phyloP scores from a whole-genome alignment of 2,329 filamentous ascomycete genomes.

The Chrysoporthe austroafricana region DNA sequence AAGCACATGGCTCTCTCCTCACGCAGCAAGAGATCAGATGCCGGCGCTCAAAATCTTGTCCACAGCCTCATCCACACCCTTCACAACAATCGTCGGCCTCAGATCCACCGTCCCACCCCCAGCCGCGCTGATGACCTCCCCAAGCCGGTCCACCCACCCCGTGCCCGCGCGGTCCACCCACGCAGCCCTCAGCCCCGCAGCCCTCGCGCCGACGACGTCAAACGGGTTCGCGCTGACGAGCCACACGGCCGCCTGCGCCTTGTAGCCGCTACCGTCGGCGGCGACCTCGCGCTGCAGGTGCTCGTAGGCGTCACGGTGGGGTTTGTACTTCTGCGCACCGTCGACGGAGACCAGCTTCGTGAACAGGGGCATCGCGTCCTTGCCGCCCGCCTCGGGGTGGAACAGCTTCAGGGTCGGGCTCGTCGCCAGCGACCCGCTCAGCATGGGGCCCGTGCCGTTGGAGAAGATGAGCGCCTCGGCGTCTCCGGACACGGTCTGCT shows the following conservation, averaged over 20 bases:
- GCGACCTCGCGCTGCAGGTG: constrained; percentile 58
- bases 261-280: constrained; percentile 43
- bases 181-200: constrained; percentile 63
- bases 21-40: neutral
- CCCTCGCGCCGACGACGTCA: constrained; percentile 68
- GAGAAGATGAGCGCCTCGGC: constrained; percentile 63
- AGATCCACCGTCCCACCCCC: constrained; percentile 34
- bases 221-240: constrained; percentile 75
- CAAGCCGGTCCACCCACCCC: constrained; percentile 69
- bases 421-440: constrained; percentile 55
- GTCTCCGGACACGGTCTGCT: constrained; percentile 48
- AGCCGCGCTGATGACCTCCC: constrained; percentile 41
- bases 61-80: constrained; percentile 62
- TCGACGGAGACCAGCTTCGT: constrained; percentile 65
- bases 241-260: constrained; percentile 54
- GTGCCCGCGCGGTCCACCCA: constrained; percentile 68
- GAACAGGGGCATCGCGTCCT: constrained; percentile 45
- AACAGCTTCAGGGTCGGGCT: constrained; percentile 57
- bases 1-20: no score
- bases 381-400: neutral
- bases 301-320: constrained; percentile 63
- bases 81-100: constrained; percentile 57
- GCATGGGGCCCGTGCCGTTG: constrained; percentile 55
- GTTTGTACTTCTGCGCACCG: constrained; percentile 65
- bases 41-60: constrained; percentile 37